phyloP scores from a whole-genome alignment of 2,329 filamentous ascomycete species.

The Exophiala dermatitidis region DNA sequence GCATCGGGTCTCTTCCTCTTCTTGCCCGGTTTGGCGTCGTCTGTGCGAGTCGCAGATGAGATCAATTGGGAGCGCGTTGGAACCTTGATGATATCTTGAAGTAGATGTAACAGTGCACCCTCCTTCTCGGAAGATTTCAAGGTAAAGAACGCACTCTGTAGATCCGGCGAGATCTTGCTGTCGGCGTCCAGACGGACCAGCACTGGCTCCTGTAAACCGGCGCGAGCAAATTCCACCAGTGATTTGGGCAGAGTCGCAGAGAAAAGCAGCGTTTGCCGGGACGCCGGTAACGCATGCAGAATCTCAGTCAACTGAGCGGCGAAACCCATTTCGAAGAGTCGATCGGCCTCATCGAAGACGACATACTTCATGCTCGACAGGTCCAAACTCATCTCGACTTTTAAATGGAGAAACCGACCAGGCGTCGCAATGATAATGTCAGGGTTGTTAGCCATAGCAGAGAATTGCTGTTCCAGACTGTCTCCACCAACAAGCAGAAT shows the following conservation, averaged over 20 bases:
- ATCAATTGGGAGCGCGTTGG: constrained; percentile 50
- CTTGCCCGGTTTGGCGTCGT: constrained; percentile 36
- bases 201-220: constrained; percentile 84
- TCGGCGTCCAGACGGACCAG: constrained; percentile 88
- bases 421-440: constrained; percentile 97
- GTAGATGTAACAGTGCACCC: constrained; percentile 77
- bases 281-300: constrained; percentile 73
- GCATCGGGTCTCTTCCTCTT: constrained; percentile 46
- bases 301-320: constrained; percentile 89
- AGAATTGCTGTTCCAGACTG: constrained; percentile 90
- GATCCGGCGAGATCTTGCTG: constrained; percentile 88
- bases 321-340: constrained; percentile 98
- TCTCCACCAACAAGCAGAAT: constrained; percentile 90
- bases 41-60: constrained; percentile 45
- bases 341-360: constrained; percentile 95
- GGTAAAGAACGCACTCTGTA: constrained; percentile 92
- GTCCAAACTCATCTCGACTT: constrained; percentile 92
- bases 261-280: constrained; percentile 85
- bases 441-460: constrained; percentile 84
- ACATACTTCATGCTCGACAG: constrained; percentile 88
- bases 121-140: constrained; percentile 93
- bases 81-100: constrained; percentile 89
- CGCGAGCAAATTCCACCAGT: constrained; percentile 89
- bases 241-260: constrained; percentile 92
- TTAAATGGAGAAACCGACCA: constrained; percentile 89